A percentile compares a stretch with the other conserved stretches of the same genome.
phyloP scores from a whole-genome alignment of 805 yeast genomes.

The Wickerhamomyces chaumierensis region DNA sequence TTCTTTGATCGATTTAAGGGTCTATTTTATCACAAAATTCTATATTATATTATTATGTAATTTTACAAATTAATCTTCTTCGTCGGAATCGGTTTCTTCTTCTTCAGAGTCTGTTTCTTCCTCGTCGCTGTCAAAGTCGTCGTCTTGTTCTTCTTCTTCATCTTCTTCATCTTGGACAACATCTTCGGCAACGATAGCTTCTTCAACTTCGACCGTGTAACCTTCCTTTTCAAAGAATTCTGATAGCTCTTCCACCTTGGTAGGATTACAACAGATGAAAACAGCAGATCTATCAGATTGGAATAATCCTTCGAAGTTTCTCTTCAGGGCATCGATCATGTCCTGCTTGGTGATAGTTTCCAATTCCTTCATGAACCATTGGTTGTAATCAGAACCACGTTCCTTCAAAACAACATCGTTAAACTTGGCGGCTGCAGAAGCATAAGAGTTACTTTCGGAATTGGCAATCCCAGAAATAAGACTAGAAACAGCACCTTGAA shows the following conservation, averaged over 20 bases:
- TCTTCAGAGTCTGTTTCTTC: slow-evolving; percentile 3
- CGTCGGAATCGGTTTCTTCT: slow-evolving; percentile 5
- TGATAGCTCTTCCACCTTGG: slow-evolving; percentile 37
- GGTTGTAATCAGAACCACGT: slow-evolving; percentile 59
- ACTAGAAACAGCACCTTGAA: slow-evolving; percentile 68
- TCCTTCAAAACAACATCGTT: slow-evolving; percentile 53
- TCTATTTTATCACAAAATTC: too few relatives aligned
- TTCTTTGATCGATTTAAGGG: too few relatives aligned
- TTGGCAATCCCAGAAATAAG: slow-evolving; percentile 65
- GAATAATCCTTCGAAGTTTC: slow-evolving; percentile 59
- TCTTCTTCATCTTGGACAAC: slow-evolving; percentile 12
- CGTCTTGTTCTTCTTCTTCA: slow-evolving; percentile 11
- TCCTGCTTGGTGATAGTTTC: slow-evolving; percentile 43
- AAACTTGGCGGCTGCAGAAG: slow-evolving; percentile 58
- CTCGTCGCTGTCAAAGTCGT: slow-evolving; percentile 9
- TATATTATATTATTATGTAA: too few relatives aligned
- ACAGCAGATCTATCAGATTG: slow-evolving; percentile 41
- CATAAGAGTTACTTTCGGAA: slow-evolving; percentile 48
- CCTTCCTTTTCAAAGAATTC: slow-evolving; percentile 41
- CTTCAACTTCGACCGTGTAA: slow-evolving; percentile 49
- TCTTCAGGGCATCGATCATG: slow-evolving; percentile 35
- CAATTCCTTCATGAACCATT: slow-evolving; percentile 39
- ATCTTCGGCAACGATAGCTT: slow-evolving; percentile 15
- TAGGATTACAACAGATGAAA: slow-evolving; percentile 67
- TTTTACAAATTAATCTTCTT: too few relatives aligned